Conservation (phyloP, 2,329 filamentous ascomycete genomes). For the Proliferodiscus dingleyae region DNA sequence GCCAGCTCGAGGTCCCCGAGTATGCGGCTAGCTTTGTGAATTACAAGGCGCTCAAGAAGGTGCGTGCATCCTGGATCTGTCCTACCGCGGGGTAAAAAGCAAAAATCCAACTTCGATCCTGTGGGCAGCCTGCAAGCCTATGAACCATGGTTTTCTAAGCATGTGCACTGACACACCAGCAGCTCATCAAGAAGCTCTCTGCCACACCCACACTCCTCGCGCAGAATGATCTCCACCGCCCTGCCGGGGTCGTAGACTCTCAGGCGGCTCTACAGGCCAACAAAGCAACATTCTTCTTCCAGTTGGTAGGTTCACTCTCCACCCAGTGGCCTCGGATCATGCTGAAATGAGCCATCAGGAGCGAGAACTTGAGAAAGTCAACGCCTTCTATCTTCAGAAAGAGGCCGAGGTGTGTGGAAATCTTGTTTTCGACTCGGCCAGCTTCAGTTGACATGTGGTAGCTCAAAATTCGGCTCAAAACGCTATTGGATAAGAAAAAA, state of each 20-base stretch:
- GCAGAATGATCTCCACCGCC: conserved; percentile 58
- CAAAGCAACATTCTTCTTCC: conserved; percentile 98
- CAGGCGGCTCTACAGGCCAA: conserved; percentile 90
- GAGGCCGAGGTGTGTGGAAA: conserved; percentile 75
- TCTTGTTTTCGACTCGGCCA: not conserved
- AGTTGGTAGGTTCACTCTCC: conserved; percentile 60
- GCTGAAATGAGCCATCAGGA: conserved; percentile 59
- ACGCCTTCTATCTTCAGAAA: conserved; percentile 95
- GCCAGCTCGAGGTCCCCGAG: conserved; percentile 97
- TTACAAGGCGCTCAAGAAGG: conserved; percentile 99
- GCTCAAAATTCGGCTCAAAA: conserved; percentile 91
- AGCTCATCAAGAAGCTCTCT: conserved; percentile 98
- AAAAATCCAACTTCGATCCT: conserved; percentile 12
- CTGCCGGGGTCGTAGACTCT: conserved; percentile 57
- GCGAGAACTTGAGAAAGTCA: conserved; percentile 96
- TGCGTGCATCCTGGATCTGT: conserved; percentile 36
- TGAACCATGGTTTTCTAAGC: conserved; percentile 14
- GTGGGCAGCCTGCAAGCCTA: conserved; percentile 8
- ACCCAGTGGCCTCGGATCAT: conserved; percentile 22
- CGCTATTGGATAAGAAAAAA: conserved; percentile 90
- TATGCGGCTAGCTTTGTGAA: conserved; percentile 99
- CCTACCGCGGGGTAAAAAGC: conserved; percentile 16
- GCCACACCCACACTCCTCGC: conserved; percentile 80
- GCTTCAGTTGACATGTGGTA: conserved; percentile 35
- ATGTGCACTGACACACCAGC: conserved; percentile 29